Base-by-base conservation (phyloP, 2,329 filamentous ascomycete genomes). In the Elsinoe fawcettii region DNA sequence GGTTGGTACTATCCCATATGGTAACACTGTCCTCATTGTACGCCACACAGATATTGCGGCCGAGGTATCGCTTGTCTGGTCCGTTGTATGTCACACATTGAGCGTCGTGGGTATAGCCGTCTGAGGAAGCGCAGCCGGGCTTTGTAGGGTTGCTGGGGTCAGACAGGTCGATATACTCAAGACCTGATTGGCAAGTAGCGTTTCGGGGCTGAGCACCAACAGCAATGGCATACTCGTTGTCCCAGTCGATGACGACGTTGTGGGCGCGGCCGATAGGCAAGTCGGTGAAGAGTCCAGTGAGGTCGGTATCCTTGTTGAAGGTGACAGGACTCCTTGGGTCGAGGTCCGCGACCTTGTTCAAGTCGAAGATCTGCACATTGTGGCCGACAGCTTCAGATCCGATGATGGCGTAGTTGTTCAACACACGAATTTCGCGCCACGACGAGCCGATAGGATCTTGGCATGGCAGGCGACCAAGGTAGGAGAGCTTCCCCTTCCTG, bases 331-430 rank as follows among this genome's bases (percentile, higher is more conserved):
- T 73, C 66, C 76, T 70, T 57, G 81, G 64, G 37, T 70, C 69
- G 56, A 79, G 70, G 5, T 43, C 39, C 51, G 37, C 51, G 14
- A 81, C 71, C 71, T 77, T 83, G 63, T 73, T 76, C 78, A 83
- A 76, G 67, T 85, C 82, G 64, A 85, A 85, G 68, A 84, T 76
- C 68, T 84, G 82, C 47, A 85, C 76, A 36, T 79, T 77, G 67
- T 84, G 81, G 62, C 72, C 67, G 44, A 66, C 63, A 36, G 77
- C 75, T 60, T 77, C 75, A 18, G 64, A 57, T 54, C 74, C 74
- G 51, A 76, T 74, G 59, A 75, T 69, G 66, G 74, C 69, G 59
- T 72, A 70, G 61, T 75, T 58, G 60, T 69, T 73, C 60, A 73
- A 72, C 2, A 65, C 70, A 20, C 74, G 70, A 59, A 81, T 81